Evolutionary conservation across 345 rosid genomes (phyloP), one percentile per base, ranked within the genome.

Genomic region (Lumnitzera littorea): DNA sequence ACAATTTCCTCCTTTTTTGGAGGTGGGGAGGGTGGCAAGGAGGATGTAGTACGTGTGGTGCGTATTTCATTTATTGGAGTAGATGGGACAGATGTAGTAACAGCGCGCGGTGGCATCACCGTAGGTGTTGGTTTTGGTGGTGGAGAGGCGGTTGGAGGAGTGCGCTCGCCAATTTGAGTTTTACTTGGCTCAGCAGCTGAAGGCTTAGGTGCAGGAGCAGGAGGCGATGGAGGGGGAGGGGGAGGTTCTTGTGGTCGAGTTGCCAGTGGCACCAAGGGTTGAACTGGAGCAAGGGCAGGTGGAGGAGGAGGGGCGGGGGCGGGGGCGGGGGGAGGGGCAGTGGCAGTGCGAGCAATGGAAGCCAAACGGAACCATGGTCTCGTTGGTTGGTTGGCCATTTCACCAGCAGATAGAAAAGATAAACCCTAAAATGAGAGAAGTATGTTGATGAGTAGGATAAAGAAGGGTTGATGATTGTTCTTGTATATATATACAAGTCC

Each of bases 301-400:
- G 57, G 36, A 41, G 46, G 49, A 10, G 50, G 36, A 13, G 58
- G 29, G 61, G 49, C 12, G 83, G 65, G 15, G 23, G 60, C 11
- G 14, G 56, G 15, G 62, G 58, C 56, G 20, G 62, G 50, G 41
- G 62, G 11, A 11, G 55, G 55, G 17, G 46, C 46, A 16, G 66
- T 46, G 2, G 46, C 60, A 3, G 80, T 76, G 25, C 85, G 80
- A 25, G 68, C 62, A 15, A 82, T 46, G 49, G 87, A 78, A 24
- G 77, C 53, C 57, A 78, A 70, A 59, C 89, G 89, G 43, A 73
- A 72, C 89, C 89, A 83, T 13, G 77, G 81, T 49, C 87, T 84
- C 58, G 80, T 69, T 14, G 51, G 84, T 67, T 69, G 80, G 77
- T 56, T 59, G 51, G 89, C 72, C 84, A 82, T 78, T 4, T 36